Base-by-base conservation (phyloP, 1,284 basidiomycete species). In the Leccinum laetum region DNA sequence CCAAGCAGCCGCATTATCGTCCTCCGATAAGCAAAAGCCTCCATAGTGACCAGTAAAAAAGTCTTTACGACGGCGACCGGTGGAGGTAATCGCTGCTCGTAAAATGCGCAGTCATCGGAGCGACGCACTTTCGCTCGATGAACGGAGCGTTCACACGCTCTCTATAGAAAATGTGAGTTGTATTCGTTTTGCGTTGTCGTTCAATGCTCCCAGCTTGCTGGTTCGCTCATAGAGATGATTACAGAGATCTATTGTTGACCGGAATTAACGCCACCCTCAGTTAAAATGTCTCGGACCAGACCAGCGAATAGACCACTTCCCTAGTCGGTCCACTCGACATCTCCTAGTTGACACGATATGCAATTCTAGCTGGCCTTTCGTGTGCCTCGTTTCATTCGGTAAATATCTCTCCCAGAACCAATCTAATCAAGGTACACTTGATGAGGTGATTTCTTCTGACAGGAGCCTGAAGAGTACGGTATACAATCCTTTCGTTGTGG, bases 291-390 rank as follows among this genome's bases (percentile, higher is more conserved):
- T 6, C 18, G 9, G 11, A 41, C 10, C 39, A 59, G 18, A 8
- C 11, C 16, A 16, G 26, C 6, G n/a, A 26, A 26, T 5, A 21
- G 14, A 13, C 49, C 18, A 52, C 18, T 21, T 49, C 18, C 46
- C 46, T 35, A 29, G 69, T 70, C 9, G 87, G 86, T 4, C 89
- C 89, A 8, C 71, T 84, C 39, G 88, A 89, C 44, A 86, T 92
- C 58, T 80, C 87, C 29, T 75, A 73, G 18, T 79, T 80, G 1
- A 87, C 84, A 13, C 81, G 89, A 6, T 83, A 84, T 71, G 84
- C 85, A 0, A 90, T 91, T 63, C 73, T 91, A 32, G 87, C 84
- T 24, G 89, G 88, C 32, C 81, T 91, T 58, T 91, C 89, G 88
- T 79, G 83, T 18, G 86, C 85, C 6, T 87, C 84, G 3, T 90